Evolutionary conservation across 2,329 filamentous ascomycete genomes (phyloP).

Genomic region (Diplodia mutila): DNA sequence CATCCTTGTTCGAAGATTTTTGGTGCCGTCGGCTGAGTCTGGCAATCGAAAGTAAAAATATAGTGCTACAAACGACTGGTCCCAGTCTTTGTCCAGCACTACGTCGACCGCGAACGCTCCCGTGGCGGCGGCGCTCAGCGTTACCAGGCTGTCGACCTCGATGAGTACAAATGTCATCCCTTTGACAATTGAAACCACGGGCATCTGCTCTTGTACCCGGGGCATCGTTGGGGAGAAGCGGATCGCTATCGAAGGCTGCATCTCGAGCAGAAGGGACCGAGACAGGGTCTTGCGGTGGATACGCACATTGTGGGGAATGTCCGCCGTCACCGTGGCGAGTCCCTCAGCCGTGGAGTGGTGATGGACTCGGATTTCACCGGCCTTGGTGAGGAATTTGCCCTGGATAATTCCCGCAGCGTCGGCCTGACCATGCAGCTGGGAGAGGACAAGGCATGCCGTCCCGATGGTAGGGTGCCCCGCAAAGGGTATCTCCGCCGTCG

Average conservation of each 20-base stretch:
- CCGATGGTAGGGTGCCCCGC: slow-evolving; percentile 64
- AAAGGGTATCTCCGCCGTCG: slow-evolving; percentile 57
- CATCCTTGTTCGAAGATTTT: slow-evolving; percentile 63
- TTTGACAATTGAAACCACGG: slow-evolving; percentile 61
- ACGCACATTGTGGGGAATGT: slow-evolving; percentile 70
- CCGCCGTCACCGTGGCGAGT: slow-evolving; percentile 63
- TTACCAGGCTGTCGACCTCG: slow-evolving; percentile 62
- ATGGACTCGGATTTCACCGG: slow-evolving; percentile 48
- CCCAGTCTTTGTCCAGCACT: slow-evolving; percentile 55
- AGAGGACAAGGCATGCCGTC: slow-evolving; percentile 54
- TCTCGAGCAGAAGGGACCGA: slow-evolving; percentile 34
- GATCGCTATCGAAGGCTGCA: slow-evolving; percentile 43
- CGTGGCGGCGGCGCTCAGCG: slow-evolving; percentile 54
- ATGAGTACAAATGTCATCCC: slow-evolving; percentile 76
- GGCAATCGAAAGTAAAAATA: slow-evolving; percentile 63
- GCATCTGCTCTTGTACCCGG: slow-evolving; percentile 31
- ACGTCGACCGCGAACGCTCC: slow-evolving; percentile 38
- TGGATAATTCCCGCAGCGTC: slow-evolving; percentile 32
- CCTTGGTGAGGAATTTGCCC: slow-evolving; percentile 49
- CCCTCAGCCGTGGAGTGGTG: slow-evolving; percentile 48
- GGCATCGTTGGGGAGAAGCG: slow-evolving; percentile 1
- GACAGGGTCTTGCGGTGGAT: slow-evolving; percentile 52
- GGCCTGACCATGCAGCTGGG: slow-evolving; percentile 30
- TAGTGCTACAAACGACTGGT: slow-evolving; percentile 55
- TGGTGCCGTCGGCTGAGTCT: slow-evolving; percentile 34